Percentiles rank a stretch among this genome's conserved stretches.
Evolutionary conservation across 192 early-diverging fungal genomes (phyloP).

Genomic region (Rhizophlyctis rosea): DNA sequence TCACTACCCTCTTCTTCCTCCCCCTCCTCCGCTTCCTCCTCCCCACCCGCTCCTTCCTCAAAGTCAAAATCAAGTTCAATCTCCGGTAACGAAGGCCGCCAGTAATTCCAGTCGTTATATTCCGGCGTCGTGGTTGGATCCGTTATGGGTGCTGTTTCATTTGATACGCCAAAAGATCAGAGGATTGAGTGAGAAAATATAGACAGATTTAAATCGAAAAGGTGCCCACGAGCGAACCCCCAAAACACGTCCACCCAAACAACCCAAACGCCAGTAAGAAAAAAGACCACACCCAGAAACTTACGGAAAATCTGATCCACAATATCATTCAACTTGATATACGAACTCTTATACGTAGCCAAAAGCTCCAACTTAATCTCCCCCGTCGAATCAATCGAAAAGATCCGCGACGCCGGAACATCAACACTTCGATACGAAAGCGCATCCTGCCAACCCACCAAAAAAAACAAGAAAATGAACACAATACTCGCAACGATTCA

Average conservation of each 20-base stretch:
- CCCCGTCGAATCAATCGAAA: conserved; percentile 91
- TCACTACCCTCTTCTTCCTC: conserved; percentile 7
- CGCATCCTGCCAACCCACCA: conserved; percentile 58
- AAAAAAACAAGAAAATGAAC: neutral
- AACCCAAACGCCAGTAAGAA: neutral
- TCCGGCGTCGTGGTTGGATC: conserved; percentile 13
- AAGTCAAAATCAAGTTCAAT: conserved; percentile 26
- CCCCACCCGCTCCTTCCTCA: conserved; percentile 2
- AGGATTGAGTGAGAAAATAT: neutral
- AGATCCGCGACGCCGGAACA: conserved; percentile 89
- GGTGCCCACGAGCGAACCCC: neutral
- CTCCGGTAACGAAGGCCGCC: conserved; percentile 20
- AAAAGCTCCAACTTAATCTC: conserved; percentile 89
- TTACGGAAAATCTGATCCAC: conserved; percentile 92
- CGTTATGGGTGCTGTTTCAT: conserved; percentile 2
- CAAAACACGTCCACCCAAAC: neutral
- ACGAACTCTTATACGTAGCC: conserved; percentile 76
- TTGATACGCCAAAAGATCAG: neutral
- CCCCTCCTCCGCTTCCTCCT: neutral
- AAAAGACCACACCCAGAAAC: no score
- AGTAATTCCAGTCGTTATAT: conserved; percentile 35
- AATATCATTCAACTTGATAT: conserved; percentile 85
- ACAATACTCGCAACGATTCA: neutral
- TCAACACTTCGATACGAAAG: conserved; percentile 92
- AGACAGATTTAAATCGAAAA: neutral